Base-by-base conservation (phyloP, 2,329 filamentous ascomycete species). In the Cadophora luteo-olivacea region DNA sequence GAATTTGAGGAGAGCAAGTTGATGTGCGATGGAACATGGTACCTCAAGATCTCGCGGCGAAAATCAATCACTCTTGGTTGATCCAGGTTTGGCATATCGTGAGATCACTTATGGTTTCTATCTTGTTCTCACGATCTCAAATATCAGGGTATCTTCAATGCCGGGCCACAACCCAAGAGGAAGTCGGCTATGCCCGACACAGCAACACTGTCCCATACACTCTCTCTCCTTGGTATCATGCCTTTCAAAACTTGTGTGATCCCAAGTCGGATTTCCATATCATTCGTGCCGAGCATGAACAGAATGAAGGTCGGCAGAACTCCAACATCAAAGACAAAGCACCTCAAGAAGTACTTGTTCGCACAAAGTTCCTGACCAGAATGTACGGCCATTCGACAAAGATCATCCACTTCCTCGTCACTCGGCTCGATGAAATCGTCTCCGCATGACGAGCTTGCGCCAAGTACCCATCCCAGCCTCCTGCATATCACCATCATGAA, bases 171-270 rank as follows among this genome's bases (percentile, higher is more conserved):
- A 60, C 57, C 45, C 1, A 38, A 29, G 12, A 41, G 12, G 16
- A 41, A 25, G 29, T 45, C 57, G 29, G 57, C 57, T 33, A 60
- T 41, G 0, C 36, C 38, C 22, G 57, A 41, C 6, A 60, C 33
- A 16, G 22, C 36, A 3, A 16, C 22, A 29, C 57, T 60, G 12
- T 60, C 57, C 33, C 57, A 45, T 14, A 60, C 57, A 41, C 57
- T 41, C 22, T 60, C 57, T 16, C 33, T 60, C 33, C 57, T 45
- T 5, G 57, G 57, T 60, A 60, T 60, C 57, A 60, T 60, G 22
- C 36, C 36, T 60, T 22, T 60, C 36, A 60, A 41, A 41, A 60
- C 38, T 19, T 19, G n/a, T 2, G 33, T 22, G 12, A 60, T 36
- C 33, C 19, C 8, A 45, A 1, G 41, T 12, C 57, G 41, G 14